Evolutionary conservation across 1,284 basidiomycete species (phyloP), one percentile per base, ranked within the genome.

Genomic region (Rhodotorula sp.): DNA sequence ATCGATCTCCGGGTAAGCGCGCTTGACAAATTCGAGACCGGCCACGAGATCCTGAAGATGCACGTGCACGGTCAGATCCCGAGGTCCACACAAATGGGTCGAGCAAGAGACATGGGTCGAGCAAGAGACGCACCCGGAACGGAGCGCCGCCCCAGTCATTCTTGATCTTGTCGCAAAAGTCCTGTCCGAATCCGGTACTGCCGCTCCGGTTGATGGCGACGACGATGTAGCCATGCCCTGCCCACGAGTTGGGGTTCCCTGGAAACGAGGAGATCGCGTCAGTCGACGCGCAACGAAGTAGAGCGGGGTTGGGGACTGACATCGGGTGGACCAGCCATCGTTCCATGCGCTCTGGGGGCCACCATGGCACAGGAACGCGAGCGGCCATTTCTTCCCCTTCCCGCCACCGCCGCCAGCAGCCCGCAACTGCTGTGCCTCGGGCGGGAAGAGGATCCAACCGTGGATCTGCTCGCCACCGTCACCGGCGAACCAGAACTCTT

Each of bases 401-500:
- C 51, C 43, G 34, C 46, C 23, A 26, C 71, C 74, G 79, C 84
- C 84, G 69, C 29, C 29, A 29, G 88, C 54, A 7, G 20, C 43
- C 26, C 63, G 52, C 2, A 29, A 86, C 20, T 85, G 86, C 34
- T 51, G 29, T 74, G 79, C 93, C 3, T 90, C 91, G 31, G 85
- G 85, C 16, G 93, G 94, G 77, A 89, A 92, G 71, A 93, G 75
- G 23, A 87, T 83, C 89, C 89, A 96, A 1, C 91, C 92, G 69
- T 95, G 92, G 29, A 96, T 88, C 85, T 80, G 78, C 85, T 87
- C 20, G 85, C 87, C 77, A 86, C 83, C 83, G 5, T 90, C 91
- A 18, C 93, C 93, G 67, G 87, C 85, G 83, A 94, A 96, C 88
- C 89, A 93, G 79, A 96, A 90, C 69, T 90, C 87, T 78, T 94